Percentiles rank a stretch among this genome's conserved stretches.
These are phyloP conservation scores for Ophiostoma sp. DNA, from an alignment of 2,329 filamentous ascomycete genomes.

Conservation along the genomic window DNA sequence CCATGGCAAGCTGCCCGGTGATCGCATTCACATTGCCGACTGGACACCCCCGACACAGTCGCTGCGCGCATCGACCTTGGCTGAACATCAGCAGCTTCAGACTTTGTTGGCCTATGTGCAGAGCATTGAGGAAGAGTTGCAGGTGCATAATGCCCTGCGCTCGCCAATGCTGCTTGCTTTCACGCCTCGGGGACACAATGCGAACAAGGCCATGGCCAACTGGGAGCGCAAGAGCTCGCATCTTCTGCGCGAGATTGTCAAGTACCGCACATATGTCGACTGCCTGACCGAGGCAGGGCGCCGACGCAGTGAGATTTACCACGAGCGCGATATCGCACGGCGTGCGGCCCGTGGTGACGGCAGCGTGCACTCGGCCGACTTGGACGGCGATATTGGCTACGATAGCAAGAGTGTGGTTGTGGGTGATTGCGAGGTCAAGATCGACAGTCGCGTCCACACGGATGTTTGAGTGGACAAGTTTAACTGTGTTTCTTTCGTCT, in stretches of 20 bases:
- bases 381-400: neutral
- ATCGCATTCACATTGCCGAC: slow-evolving; percentile 75
- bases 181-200: slow-evolving; percentile 75
- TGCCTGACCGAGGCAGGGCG: slow-evolving; percentile 65
- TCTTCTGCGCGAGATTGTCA: slow-evolving; percentile 87
- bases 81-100: slow-evolving; percentile 74
- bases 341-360: slow-evolving; percentile 43
- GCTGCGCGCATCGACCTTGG: slow-evolving; percentile 73
- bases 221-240: slow-evolving; percentile 97
- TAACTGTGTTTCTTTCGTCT: neutral
- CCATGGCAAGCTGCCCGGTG: slow-evolving; percentile 64
- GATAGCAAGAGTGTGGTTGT: neutral
- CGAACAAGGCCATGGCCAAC: slow-evolving; percentile 80
- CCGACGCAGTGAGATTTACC: slow-evolving; percentile 66
- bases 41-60: slow-evolving; percentile 88
- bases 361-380: slow-evolving; percentile 20
- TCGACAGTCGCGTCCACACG: neutral
- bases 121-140: slow-evolving; percentile 77
- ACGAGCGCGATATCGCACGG: slow-evolving; percentile 49
- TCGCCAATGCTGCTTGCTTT: slow-evolving; percentile 85
- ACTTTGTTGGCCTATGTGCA: slow-evolving; percentile 73
- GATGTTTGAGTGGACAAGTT: neutral
- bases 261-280: slow-evolving; percentile 94
- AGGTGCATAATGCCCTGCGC: slow-evolving; percentile 81
- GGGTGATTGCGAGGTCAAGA: slow-evolving; percentile 17